Evolutionary conservation across 2,329 filamentous ascomycete genomes (phyloP), one percentile per base, ranked within the genome.

Genomic region (Teratosphaeria epicoccoides): DNA sequence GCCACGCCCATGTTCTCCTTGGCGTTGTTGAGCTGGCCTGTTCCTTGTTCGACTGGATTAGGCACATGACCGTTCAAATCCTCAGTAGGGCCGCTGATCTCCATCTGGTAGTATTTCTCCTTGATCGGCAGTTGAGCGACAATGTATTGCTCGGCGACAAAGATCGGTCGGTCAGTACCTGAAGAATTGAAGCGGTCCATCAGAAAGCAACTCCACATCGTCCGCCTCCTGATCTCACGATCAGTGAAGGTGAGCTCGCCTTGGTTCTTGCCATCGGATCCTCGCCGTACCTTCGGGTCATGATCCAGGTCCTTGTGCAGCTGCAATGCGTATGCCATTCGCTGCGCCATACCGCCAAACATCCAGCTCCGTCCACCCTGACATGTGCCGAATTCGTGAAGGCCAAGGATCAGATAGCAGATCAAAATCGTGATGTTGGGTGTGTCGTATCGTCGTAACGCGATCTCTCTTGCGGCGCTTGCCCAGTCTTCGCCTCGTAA

Each of bases 101-200:
- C 91, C 65, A 95, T 82, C 57, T 91, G 84, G 62, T 95, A 97
- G 57, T 88, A 83, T 47, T 84, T 83, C 67, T 98, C 93, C 65
- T 87, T 90, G 61, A 96, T 87, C 0, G 93, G 93, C 23, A 98
- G 72, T 57, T 93, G 91, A 14, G 96, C 88, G 59, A 88, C 84
- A 55, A 97, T 79, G 51, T 87, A 88, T 58, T 93, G 87, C 67
- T 96, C 89, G 58, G 87, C 85, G 50, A 95, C 85, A 60, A 96
- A 95, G 49, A 88, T 87, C 20, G 93, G 93, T 33, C 91, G 80
- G 62, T 96, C 90, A 2, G 88, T 94, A 1, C 93, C 91, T 1
- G 90, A 96, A 0, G 91, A 96, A 69, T 94, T 96, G 74, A 96
- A 96, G 0, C 91, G 83, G 66, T 98, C 93, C 90, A 97, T 96